These are phyloP conservation scores for Apiospora marii DNA, from an alignment of 2,329 filamentous ascomycete genomes.

Conservation along the genomic window DNA sequence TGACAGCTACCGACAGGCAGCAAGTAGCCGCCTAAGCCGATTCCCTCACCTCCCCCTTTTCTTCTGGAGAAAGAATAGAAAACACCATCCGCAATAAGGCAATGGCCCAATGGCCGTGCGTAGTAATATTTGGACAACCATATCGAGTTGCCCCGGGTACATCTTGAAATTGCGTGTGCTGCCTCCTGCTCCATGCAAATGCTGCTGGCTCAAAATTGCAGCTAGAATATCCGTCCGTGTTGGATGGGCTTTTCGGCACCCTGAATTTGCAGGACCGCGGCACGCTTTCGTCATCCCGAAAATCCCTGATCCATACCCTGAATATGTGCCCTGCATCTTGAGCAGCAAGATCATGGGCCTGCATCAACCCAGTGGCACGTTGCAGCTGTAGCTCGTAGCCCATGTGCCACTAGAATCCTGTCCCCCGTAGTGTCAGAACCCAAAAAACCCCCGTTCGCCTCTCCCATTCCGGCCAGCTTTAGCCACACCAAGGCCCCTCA, in stretches of 20 bases:
- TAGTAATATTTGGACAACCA: slow-evolving; percentile 8
- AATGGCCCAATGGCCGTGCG: not conserved
- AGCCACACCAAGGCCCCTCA: not conserved
- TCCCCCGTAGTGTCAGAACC: not conserved
- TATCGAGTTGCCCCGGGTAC: slow-evolving; percentile 4
- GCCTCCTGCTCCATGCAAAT: slow-evolving; percentile 13
- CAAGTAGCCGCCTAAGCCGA: not conserved
- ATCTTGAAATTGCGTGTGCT: slow-evolving; percentile 14
- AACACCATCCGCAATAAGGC: not conserved
- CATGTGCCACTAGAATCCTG: not conserved
- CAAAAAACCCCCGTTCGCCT: not conserved
- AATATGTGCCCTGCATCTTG: not conserved
- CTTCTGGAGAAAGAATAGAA: not conserved
- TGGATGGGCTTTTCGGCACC: not conserved
- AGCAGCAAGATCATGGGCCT: not conserved
- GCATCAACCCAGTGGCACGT: not conserved
- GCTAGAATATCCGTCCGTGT: not conserved
- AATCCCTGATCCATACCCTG: slow-evolving; percentile 5
- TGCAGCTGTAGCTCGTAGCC: not conserved
- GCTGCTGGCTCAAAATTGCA: not conserved
- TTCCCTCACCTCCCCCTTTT: not conserved
- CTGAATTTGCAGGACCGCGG: not conserved
- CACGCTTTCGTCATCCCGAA: not conserved
- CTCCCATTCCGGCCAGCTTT: not conserved
- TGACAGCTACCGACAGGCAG: not conserved